These are phyloP conservation scores for Euphorbia pulcherrima DNA, from an alignment of 345 rosid species.

Conservation along the genomic window DNA sequence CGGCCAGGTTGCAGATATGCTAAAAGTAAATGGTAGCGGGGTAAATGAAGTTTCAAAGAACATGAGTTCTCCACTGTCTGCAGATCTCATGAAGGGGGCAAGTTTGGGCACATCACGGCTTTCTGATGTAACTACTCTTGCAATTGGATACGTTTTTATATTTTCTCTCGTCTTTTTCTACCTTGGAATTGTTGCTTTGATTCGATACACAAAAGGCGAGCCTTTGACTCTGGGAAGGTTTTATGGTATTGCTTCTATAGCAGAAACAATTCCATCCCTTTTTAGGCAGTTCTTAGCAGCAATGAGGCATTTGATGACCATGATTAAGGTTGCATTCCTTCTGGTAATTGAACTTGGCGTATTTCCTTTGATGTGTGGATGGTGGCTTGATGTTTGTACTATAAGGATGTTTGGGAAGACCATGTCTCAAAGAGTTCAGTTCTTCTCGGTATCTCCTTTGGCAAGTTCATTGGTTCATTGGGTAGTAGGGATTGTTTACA, in stretches of 20 bases:
- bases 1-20: constrained; percentile 56
- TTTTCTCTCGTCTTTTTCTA: constrained; percentile 69
- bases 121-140: constrained; percentile 92
- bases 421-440: constrained; percentile 80
- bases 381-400: constrained; percentile 99
- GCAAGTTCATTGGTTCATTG: constrained; percentile 96
- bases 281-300: constrained; percentile 92
- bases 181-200: constrained; percentile 70
- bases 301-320: constrained; percentile 98
- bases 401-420: constrained; percentile 94
- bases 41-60: constrained; percentile 49
- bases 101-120: constrained; percentile 65
- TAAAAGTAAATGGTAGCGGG: constrained; percentile 64
- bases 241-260: constrained; percentile 79
- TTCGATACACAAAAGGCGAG: constrained; percentile 94
- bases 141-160: constrained; percentile 83
- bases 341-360: constrained; percentile 97
- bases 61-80: constrained; percentile 46
- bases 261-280: constrained; percentile 82
- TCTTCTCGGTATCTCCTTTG: constrained; percentile 76
- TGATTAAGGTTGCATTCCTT: constrained; percentile 98
- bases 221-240: constrained; percentile 79
- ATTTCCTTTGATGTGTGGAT: constrained; percentile 98
- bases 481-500: constrained; percentile 94
- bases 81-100: constrained; percentile 62